Base-by-base conservation (phyloP, 805 yeast species). In the Monosporozyma aquatica region DNA sequence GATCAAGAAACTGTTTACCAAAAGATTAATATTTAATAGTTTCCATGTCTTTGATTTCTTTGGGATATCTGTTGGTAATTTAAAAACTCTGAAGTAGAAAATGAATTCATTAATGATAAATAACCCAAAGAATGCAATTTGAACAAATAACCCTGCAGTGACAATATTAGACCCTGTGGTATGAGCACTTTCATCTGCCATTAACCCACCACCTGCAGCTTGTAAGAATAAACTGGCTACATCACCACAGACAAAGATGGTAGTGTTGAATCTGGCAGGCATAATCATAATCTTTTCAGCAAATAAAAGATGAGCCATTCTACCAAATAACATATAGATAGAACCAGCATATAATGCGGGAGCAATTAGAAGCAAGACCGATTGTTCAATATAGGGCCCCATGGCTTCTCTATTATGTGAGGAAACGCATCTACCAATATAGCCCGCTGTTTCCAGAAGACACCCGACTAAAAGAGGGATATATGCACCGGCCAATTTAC, bases 301-400 rank as follows among this genome's bases (percentile, higher is more conserved):
- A 20, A 43, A 44, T 42, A 59, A 36, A 7, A 43, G 30, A 22
- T 32, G 43, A 5, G 58, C 45, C 24, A 62, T 30, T 41, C 56
- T 44, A 13, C 61, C 65, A 40, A 62, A 56, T 3, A 52, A 11
- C 64, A 62, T 59, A 42, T 64, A 63, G 20, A 61, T 55, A 1
- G 63, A 43, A 1, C 62, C 66, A 3, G 64, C 60, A 38, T 54
- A 52, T 11, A 62, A 47, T 1, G 65, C 51, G 3, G 67, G 67
- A 0, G 65, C 62, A 25, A 62, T 46, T 30, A 61, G 47, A 28
- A 62, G 33, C 10, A 56, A 45, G 15, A 58, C 43, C 1, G 55
- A 33, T 45, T 62, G 64, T 5, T 54, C 46, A 32, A 56, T 43
- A 42, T 51, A 62, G 1, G 62, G 54, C 3, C 32, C 28, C 13